These are phyloP conservation scores for Pholiota conissans DNA, from an alignment of 768 basidiomycete species.

Conservation along the genomic window DNA sequence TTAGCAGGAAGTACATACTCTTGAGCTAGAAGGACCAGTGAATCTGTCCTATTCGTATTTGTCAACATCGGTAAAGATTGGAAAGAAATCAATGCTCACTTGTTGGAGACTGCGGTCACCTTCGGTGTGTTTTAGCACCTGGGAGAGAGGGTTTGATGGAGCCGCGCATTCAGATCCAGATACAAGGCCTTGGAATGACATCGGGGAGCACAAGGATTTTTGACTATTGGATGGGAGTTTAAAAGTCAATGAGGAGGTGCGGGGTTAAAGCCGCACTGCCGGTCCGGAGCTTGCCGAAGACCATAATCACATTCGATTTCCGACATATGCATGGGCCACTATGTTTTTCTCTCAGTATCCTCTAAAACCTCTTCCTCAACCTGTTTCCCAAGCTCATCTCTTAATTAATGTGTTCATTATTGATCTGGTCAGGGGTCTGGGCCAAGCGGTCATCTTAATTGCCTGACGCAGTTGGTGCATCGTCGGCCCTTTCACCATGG, in stretches of 20 bases:
- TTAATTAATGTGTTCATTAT: too few species aligned
- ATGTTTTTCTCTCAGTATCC: too few species aligned
- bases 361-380: too few species aligned
- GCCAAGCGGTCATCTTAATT: too few species aligned
- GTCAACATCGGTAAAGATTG: constrained; percentile 1
- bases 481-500: too few species aligned
- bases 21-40: constrained; percentile 69
- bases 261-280: constrained; percentile 20
- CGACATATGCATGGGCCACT: too few species aligned
- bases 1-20: constrained; percentile 41
- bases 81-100: constrained; percentile 40
- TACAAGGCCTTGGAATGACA: constrained; percentile 79
- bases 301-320: constrained; percentile 17
- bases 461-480: too few species aligned
- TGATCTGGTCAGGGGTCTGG: too few species aligned
- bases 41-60: constrained; percentile 59
- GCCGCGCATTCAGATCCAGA: constrained; percentile 91
- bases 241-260: constrained; percentile 4
- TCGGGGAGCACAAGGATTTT: constrained; percentile 30
- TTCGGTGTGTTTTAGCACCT: constrained; percentile 88
- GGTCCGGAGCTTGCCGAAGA: constrained; percentile 28
- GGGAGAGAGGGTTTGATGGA: constrained; percentile 81
- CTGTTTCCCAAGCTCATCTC: too few species aligned
- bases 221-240: too few species aligned
- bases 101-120: constrained; percentile 87